Evolutionary conservation across 192 early-diverging fungal genomes (phyloP), one percentile per base, ranked within the genome.

Genomic region (Rhizophlyctis rosea): DNA sequence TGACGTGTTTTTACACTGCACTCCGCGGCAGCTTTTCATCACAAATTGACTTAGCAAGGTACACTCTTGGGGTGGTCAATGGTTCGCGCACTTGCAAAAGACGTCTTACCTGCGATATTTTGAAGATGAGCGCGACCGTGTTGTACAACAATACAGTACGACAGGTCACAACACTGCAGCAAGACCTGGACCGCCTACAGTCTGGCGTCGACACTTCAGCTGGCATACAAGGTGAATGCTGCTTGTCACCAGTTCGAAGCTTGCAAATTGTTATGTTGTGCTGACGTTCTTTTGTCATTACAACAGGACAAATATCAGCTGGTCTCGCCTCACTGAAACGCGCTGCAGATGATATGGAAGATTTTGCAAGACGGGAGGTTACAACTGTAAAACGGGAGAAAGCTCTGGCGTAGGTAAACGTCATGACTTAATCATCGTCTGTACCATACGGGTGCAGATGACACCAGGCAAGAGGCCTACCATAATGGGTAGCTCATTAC

Each of bases 311-410:
- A 44, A 59, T 73, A 23, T 65, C 64, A 33, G 63, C 73, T 3
- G 68, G 65, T 4, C 68, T 81, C 29, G 67, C 67, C 23, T 56
- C 63, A 1, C 69, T 81, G 53, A 47, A 80, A 53, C 65, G 70
- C n/a, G 23, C 54, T 18, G 57, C 61, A n/a, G 50, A 68, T 27
- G 79, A 81, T 29, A 23, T 81, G 24, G 62, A 77, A 3, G 71
- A 73, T 25, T 33, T 74, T 31, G 80, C 66, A 11, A 61, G 66
- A 35, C 48, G 77, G 31, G 77, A 81, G 64, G 72, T 80, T n/a
- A 72, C 71, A 13, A 68, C 74, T 4, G 62, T 58, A 25, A 81
- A 81, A 50, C 60, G 77, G 61, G 73, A 81, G 54, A 77, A 71
- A 63, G 70, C 72, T 18, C 31, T 78, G 7, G 61, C 60, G 78